A percentile compares a stretch with the other conserved stretches of the same genome.
These are phyloP conservation scores for Conticribra guillardii DNA, from an alignment of 108 stramenopile species.

Conservation along the genomic window DNA sequence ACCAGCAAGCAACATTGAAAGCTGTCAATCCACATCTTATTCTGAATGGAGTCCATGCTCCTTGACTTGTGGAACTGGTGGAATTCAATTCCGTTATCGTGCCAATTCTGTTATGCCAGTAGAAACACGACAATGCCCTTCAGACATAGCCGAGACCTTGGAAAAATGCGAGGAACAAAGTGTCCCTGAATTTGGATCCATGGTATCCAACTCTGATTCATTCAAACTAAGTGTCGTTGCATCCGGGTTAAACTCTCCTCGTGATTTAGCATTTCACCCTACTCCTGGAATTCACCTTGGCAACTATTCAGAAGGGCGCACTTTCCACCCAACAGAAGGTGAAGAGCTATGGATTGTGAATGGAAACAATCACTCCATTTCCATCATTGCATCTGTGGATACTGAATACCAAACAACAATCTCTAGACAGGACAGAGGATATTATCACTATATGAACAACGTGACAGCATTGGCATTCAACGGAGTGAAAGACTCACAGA, in stretches of 20 bases:
- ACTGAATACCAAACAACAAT: conserved; percentile 32
- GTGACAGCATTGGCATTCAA: conserved; percentile 59
- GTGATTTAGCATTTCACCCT: conserved; percentile 47
- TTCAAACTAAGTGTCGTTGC: conserved; percentile 14
- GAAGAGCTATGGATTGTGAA: conserved; percentile 60
- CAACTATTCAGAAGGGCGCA: conserved; percentile 33
- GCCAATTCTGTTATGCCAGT: conserved; percentile 2
- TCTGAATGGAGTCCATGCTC: conserved; percentile 54
- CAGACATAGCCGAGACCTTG: conserved; percentile 10
- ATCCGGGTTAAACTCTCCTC: conserved; percentile 19
- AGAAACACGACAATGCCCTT: conserved; percentile 15
- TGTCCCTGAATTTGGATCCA: conserved; percentile 27
- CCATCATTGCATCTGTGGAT: conserved; percentile 47
- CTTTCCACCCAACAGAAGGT: conserved; percentile 34
- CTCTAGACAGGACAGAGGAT: conserved; percentile 48
- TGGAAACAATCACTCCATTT: conserved; percentile 46
- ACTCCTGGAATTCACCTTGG: conserved; percentile 59
- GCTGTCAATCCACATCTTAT: conserved; percentile 22
- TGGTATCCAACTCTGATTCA: background rate
- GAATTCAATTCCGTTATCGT: conserved; percentile 39
- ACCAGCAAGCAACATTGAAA: no score
- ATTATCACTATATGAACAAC: conserved; percentile 64
- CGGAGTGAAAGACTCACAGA: conserved; percentile 37
- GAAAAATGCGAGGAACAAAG: conserved; percentile 20
- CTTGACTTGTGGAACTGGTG: conserved; percentile 46